These are phyloP conservation scores for Thermothielavioides terrestris DNA, from an alignment of 495 filamentous ascomycete species.

Conservation along the genomic window DNA sequence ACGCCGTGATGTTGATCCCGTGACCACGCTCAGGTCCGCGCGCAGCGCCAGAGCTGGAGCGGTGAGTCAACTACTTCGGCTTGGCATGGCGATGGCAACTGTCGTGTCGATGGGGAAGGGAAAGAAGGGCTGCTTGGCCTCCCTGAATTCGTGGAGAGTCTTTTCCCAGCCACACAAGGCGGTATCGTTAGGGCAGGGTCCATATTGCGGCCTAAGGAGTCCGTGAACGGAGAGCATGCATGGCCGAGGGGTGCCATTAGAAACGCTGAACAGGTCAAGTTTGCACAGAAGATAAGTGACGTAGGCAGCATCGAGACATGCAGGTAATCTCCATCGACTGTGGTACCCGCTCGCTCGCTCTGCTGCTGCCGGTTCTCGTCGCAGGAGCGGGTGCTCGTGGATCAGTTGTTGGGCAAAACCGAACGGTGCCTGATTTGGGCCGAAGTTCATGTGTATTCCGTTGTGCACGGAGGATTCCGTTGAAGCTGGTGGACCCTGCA, in stretches of 20 bases:
- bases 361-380: neutral
- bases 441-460: too few species aligned
- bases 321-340: neutral
- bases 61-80: too few species aligned
- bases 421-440: constrained; percentile 7
- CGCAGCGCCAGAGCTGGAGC: too few species aligned
- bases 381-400: neutral
- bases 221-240: neutral
- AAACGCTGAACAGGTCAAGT: too few species aligned
- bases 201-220: constrained; percentile 2
- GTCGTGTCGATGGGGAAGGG: neutral
- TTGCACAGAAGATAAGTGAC: neutral
- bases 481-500: constrained; percentile 15
- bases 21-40: too few species aligned
- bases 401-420: constrained; percentile 18
- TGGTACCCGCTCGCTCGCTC: too few species aligned
- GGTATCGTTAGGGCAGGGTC: too few species aligned
- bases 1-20: too few species aligned
- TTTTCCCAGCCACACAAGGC: constrained; percentile 4
- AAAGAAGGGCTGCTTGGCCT: too few species aligned
- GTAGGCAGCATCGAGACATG: neutral
- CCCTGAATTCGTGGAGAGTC: too few species aligned
- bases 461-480: too few species aligned
- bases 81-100: neutral
- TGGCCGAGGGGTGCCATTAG: neutral